These are phyloP conservation scores for Magnusiomyces suaveolens DNA, from an alignment of 1,139 yeast genomes.

Conservation along the genomic window DNA sequence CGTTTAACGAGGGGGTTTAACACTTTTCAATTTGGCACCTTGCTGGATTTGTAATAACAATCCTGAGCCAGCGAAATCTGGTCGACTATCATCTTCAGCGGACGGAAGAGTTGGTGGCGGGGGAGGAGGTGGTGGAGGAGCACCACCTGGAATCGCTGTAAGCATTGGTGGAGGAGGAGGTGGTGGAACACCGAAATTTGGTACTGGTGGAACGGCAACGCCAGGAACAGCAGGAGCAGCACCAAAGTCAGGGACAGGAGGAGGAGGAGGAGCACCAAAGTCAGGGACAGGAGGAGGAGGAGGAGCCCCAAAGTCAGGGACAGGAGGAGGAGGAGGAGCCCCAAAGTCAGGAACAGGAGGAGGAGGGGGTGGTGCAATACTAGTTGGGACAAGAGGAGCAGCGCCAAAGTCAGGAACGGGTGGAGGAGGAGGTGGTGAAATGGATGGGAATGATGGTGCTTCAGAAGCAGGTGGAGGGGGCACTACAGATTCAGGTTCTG, in stretches of 20 bases:
- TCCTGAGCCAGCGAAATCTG: conserved; percentile 2
- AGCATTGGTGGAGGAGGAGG: conserved; percentile 14
- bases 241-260: conserved; percentile 18
- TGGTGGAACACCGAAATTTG: conserved; percentile 14
- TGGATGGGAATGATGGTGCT: not conserved
- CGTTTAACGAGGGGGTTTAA: not conserved
- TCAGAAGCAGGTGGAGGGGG: conserved; percentile 16
- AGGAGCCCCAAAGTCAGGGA: conserved; percentile 9
- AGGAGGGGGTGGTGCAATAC: conserved; percentile 16
- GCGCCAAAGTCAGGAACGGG: conserved; percentile 22
- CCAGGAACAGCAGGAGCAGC: conserved; percentile 18
- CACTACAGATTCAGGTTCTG: conserved; percentile 10
- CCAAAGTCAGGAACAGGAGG: conserved; percentile 23
- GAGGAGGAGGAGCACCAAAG: conserved; percentile 20
- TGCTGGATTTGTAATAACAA: not conserved
- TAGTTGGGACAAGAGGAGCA: conserved; percentile 16
- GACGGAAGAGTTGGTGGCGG: conserved; percentile 23
- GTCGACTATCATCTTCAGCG: not conserved
- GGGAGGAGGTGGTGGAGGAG: conserved; percentile 11
- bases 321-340: conserved; percentile 18
- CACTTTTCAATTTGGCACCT: not conserved
- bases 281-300: conserved; percentile 13
- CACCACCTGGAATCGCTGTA: conserved; percentile 12
- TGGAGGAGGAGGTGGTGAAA: conserved; percentile 17
- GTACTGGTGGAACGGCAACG: conserved; percentile 14